Conservation (phyloP, 352 stramenopile genomes). For the Pythium graminicola region DNA sequence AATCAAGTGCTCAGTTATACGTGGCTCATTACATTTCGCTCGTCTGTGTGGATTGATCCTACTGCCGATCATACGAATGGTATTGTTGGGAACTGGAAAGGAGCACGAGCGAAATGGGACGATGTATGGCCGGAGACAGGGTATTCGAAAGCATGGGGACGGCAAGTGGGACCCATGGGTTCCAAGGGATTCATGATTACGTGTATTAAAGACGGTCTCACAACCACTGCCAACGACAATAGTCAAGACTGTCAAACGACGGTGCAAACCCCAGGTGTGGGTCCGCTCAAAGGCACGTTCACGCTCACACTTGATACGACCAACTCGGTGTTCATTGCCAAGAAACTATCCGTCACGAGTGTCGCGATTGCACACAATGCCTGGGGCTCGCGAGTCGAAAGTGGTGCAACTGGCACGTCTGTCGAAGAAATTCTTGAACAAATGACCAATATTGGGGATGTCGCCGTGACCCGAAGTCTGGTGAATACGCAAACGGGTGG, state of each 20-base stretch:
- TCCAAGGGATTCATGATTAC: constrained; percentile 31
- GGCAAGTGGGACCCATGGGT: constrained; percentile 90
- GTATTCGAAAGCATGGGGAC: constrained; percentile 96
- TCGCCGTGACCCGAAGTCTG: constrained; percentile 81
- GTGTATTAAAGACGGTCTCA: constrained; percentile 62
- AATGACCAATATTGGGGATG: constrained; percentile 92
- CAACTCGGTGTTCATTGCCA: constrained; percentile 58
- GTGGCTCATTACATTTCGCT: constrained; percentile 93
- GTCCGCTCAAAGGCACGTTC: constrained; percentile 91
- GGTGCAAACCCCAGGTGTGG: constrained; percentile 35
- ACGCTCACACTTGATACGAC: constrained; percentile 84
- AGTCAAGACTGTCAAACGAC: constrained; percentile 37
- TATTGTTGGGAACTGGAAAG: constrained; percentile 91
- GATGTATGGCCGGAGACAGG: constrained; percentile 89
- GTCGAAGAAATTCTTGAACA: constrained; percentile 94
- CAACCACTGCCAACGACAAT: constrained; percentile 49
- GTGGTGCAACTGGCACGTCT: constrained; percentile 85
- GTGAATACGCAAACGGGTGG: constrained; percentile 87
- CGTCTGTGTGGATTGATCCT: constrained; percentile 89
- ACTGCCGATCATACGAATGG: constrained; percentile 79
- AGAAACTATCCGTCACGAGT: constrained; percentile 56
- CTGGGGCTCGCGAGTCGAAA: constrained; percentile 80
- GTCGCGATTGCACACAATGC: constrained; percentile 90
- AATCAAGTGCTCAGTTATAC: constrained; percentile 83
- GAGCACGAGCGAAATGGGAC: constrained; percentile 58